Evolutionary conservation across 1,284 basidiomycete species (phyloP), one percentile per base, ranked within the genome.

Genomic region (Moesziomyces antarcticus): DNA sequence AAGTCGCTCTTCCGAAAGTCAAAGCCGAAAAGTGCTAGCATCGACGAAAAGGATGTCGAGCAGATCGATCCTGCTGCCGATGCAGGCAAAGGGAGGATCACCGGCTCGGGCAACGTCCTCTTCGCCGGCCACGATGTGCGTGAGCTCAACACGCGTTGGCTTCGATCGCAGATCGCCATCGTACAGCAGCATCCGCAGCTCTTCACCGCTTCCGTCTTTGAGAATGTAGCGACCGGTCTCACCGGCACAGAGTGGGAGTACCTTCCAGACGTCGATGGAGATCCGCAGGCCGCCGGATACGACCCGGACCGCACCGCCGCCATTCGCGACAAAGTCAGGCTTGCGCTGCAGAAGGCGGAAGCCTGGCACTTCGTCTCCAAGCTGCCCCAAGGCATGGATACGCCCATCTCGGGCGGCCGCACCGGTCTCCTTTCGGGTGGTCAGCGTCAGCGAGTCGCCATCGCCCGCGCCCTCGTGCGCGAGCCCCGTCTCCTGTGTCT

Each of bases 121-220:
- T 82, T 85, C 33, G 82, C 77, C 4, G 84, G 80, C 5, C 68
- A 77, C 20, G 84, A 86, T 56, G 48, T 86, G 20, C 76, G 83
- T 40, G 73, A 82, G 11, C 71, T 85, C 61, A 86, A 86, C 55
- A 63, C 85, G n/a, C 73, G 78, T 18, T 86, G 85, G 82, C 75
- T 86, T 18, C 81, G 86, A 11, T 84, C 83, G 13, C 85, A 86
- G 56, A 80, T 86, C 46, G 84, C 85, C 21, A 83, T 86, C 13
- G 85, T 86, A n/a, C 80, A 83, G 8, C 86, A 86, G 60, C 83
- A 86, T 41, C 86, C 85, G 6, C 80, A 82, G 52, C 64, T 84
- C 22, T 82, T 83, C 47, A 78, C 79, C 21, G 82, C 78, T 3
- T 73, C 74, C 20, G 67, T 84, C 30, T 80, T 81, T 42, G 81